phyloP scores from a whole-genome alignment of 2,329 filamentous ascomycete genomes.

The Coniochaeta sp. region DNA sequence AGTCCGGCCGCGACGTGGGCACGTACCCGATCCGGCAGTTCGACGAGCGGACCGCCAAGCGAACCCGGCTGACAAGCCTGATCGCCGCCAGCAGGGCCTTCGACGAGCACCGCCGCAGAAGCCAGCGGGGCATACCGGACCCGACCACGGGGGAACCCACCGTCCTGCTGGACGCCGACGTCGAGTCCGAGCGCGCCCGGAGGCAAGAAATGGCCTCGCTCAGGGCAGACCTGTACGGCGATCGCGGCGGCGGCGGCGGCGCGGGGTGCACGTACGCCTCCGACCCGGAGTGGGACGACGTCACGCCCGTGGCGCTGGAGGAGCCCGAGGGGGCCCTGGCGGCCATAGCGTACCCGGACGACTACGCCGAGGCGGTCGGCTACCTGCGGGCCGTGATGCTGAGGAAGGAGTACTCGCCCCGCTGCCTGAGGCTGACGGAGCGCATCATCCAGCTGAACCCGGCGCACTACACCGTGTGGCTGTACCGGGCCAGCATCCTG shows the following conservation, averaged over 20 bases:
- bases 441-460: slow-evolving; percentile 90
- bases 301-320: slow-evolving; percentile 73
- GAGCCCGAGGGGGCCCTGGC: slow-evolving; percentile 81
- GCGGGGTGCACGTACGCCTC: slow-evolving; percentile 56
- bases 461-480: slow-evolving; percentile 97
- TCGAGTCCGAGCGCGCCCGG: slow-evolving; percentile 36
- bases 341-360: slow-evolving; percentile 83
- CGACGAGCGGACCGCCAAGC: slow-evolving; percentile 31
- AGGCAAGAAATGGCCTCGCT: slow-evolving; percentile 44
- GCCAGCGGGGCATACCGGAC: slow-evolving; percentile 7
- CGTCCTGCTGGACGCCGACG: slow-evolving; percentile 27
- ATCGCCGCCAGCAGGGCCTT: slow-evolving; percentile 37
- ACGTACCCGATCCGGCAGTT: slow-evolving; percentile 40
- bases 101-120: slow-evolving; percentile 25
- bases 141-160: slow-evolving; percentile 12
- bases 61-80: slow-evolving; percentile 33
- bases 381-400: slow-evolving; percentile 95
- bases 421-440: slow-evolving; percentile 75
- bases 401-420: slow-evolving; percentile 69
- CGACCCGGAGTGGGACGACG: slow-evolving; percentile 75
- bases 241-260: no score
- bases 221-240: slow-evolving; percentile 44
- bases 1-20: slow-evolving; percentile 38
- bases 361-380: slow-evolving; percentile 86
- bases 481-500: slow-evolving; percentile 80